phyloP scores from a whole-genome alignment of 208 protist species.

The Endotrypanum monterogeii region DNA sequence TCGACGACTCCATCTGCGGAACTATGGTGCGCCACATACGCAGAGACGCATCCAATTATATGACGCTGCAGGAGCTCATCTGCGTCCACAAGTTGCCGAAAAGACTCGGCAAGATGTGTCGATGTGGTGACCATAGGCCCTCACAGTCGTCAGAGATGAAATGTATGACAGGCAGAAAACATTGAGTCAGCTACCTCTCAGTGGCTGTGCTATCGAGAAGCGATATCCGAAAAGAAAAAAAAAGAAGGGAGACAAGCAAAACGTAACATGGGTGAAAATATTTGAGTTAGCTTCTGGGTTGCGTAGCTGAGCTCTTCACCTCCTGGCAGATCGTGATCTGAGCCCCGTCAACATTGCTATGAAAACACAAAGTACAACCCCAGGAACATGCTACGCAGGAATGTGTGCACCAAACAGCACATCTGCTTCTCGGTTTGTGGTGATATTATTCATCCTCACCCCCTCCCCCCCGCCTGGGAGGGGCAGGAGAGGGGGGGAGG shows the following conservation, averaged over 20 bases:
- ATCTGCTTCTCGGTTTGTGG: neutral
- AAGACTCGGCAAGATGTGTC: neutral
- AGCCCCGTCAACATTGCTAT: neutral
- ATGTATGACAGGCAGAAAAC: neutral
- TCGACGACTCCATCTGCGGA: neutral
- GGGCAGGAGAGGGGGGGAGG: too few species aligned
- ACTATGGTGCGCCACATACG: neutral
- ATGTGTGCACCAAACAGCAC: neutral
- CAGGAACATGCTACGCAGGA: neutral
- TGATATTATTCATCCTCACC: neutral
- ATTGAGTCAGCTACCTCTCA: neutral
- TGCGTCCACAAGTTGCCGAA: neutral
- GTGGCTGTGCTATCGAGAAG: neutral
- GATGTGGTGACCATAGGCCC: neutral
- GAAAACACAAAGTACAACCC: neutral
- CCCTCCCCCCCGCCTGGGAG: neutral
- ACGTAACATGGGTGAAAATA: neutral
- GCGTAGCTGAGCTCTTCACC: neutral
- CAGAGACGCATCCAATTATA: constrained; percentile 3
- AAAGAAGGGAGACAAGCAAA: neutral
- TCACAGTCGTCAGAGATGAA: neutral
- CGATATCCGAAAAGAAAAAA: neutral
- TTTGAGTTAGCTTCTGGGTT: neutral
- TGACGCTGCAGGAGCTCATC: constrained; percentile 1
- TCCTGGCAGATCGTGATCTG: neutral